phyloP scores from a whole-genome alignment of 163 green algal species.

The Scenedesmus sp. region DNA sequence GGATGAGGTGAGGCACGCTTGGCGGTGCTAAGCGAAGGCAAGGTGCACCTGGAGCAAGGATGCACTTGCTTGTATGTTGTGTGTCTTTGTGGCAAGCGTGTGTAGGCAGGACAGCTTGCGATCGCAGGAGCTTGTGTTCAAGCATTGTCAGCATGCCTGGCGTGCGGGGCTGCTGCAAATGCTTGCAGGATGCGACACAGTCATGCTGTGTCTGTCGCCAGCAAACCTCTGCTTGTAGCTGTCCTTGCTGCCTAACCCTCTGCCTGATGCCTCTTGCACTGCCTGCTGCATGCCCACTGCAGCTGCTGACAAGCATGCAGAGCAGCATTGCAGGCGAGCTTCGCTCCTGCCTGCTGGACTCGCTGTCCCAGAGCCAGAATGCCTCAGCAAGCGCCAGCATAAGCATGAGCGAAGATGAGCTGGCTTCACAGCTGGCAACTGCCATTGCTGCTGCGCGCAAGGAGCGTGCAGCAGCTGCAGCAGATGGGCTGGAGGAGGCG shows the following conservation, averaged over 20 bases:
- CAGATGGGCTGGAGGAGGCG: not conserved
- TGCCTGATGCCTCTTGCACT: not conserved
- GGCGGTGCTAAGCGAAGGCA: no score
- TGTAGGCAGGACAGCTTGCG: no score
- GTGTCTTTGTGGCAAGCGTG: no score
- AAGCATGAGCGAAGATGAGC: not conserved
- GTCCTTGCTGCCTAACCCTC: not conserved
- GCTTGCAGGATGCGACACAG: no score
- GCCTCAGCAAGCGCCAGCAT: not conserved
- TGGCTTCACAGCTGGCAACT: not conserved
- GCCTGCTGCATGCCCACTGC: not conserved
- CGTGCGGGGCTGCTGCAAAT: no score
- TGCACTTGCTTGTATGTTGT: no score
- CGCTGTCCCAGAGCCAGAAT: not conserved
- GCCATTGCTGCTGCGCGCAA: not conserved
- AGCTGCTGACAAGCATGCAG: not conserved
- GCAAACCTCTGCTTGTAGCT: not conserved
- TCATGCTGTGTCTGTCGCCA: no score
- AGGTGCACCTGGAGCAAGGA: no score
- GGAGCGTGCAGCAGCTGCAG: not conserved
- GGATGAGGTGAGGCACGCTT: conserved; percentile 2
- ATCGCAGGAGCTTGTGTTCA: no score
- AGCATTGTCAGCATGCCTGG: no score
- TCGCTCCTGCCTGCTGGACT: conserved; percentile 2
- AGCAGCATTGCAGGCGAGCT: not conserved